These are phyloP conservation scores for Ceratobasidium sp. DNA, from an alignment of 1,284 basidiomycete species.

Conservation along the genomic window DNA sequence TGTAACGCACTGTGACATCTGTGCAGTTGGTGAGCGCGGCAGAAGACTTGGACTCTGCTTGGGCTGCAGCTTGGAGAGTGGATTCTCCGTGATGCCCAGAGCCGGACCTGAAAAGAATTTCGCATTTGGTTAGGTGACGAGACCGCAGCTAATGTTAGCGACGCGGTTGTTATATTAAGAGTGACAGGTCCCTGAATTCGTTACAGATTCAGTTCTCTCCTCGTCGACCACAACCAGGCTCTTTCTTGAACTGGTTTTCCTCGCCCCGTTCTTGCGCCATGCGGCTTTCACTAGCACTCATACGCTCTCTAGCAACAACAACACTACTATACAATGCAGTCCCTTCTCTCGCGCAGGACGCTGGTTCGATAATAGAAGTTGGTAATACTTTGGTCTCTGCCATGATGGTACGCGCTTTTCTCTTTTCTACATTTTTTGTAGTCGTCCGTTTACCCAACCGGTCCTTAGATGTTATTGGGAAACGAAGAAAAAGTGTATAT, in stretches of 20 bases:
- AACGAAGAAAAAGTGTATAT: slow-evolving; percentile 45
- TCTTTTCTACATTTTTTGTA: not conserved
- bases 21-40: too few relatives aligned
- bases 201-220: slow-evolving; percentile 4
- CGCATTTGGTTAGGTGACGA: too few relatives aligned
- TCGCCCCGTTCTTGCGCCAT: slow-evolving; percentile 24
- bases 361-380: slow-evolving; percentile 33
- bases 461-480: slow-evolving; percentile 34
- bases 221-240: slow-evolving; percentile 24
- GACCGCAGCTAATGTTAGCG: slow-evolving; percentile 4
- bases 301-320: slow-evolving; percentile 36
- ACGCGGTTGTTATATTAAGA: slow-evolving; percentile 21
- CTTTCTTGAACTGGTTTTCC: not conserved
- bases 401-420: slow-evolving; percentile 24
- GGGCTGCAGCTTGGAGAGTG: too few relatives aligned
- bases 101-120: too few relatives aligned
- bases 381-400: slow-evolving; percentile 40
- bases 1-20: too few relatives aligned
- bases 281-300: slow-evolving; percentile 26
- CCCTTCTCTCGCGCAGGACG: slow-evolving; percentile 43
- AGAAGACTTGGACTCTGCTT: too few relatives aligned
- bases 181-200: slow-evolving; percentile 19
- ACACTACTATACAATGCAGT: slow-evolving; percentile 37
- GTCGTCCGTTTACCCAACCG: not conserved
- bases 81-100: too few relatives aligned